These are phyloP conservation scores for Trichomonascaceae sp. DNA, from an alignment of 1,139 yeast genomes.

Conservation along the genomic window DNA sequence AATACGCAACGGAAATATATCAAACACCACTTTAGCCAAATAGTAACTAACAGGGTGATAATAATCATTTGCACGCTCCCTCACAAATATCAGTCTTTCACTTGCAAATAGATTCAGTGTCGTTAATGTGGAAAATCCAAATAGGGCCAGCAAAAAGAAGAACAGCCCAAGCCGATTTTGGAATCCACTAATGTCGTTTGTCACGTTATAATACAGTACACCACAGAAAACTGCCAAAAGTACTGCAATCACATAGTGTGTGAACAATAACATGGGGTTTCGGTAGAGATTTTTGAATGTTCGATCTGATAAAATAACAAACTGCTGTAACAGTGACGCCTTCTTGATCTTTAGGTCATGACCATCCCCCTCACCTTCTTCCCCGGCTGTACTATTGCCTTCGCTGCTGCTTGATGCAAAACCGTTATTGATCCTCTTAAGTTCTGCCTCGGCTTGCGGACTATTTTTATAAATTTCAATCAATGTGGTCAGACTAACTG, in stretches of 20 bases:
- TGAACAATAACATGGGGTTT: slow-evolving; percentile 76
- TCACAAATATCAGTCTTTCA: slow-evolving; percentile 80
- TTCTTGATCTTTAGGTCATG: slow-evolving; percentile 28
- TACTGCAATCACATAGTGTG: slow-evolving; percentile 74
- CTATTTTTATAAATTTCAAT: slow-evolving; percentile 42
- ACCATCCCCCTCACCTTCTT: slow-evolving; percentile 1
- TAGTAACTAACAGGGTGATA: slow-evolving; percentile 84
- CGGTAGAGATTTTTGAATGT: slow-evolving; percentile 89
- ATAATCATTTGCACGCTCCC: slow-evolving; percentile 92
- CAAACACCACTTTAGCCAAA: slow-evolving; percentile 78
- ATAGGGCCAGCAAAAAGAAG: slow-evolving; percentile 80
- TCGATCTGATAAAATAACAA: slow-evolving; percentile 67
- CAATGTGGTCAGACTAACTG: slow-evolving; percentile 14
- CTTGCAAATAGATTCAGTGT: slow-evolving; percentile 83
- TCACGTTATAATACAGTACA: slow-evolving; percentile 69
- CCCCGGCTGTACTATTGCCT: slow-evolving; percentile 25
- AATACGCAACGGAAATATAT: slow-evolving; percentile 80
- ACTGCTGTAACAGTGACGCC: slow-evolving; percentile 59
- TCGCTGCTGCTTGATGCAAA: slow-evolving; percentile 18
- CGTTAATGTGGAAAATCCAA: slow-evolving; percentile 90
- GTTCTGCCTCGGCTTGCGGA: slow-evolving; percentile 46
- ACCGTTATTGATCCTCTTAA: slow-evolving; percentile 39
- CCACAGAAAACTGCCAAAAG: slow-evolving; percentile 82
- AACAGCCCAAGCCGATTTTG: slow-evolving; percentile 91
- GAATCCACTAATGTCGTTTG: slow-evolving; percentile 90